Conservation (phyloP, 2,329 filamentous ascomycete species). For the Fusarium secorum region DNA sequence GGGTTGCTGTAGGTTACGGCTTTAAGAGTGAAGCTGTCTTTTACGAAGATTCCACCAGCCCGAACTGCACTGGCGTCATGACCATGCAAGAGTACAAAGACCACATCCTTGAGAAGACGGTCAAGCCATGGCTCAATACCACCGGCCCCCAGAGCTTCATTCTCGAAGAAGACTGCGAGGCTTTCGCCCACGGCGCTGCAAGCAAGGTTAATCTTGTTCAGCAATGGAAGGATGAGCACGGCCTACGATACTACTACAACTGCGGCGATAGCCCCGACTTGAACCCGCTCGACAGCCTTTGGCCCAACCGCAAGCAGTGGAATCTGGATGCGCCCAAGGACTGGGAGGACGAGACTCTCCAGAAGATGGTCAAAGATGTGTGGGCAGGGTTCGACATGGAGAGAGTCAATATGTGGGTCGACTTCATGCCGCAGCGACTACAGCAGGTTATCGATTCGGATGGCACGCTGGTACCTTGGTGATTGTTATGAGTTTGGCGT, state of each 20-base stretch:
- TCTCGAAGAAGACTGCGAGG: slow-evolving; percentile 48
- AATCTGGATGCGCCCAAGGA: slow-evolving; percentile 39
- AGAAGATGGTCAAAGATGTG: slow-evolving; percentile 43
- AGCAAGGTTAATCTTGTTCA: slow-evolving; percentile 49
- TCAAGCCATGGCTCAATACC: slow-evolving; percentile 46
- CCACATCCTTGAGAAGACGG: slow-evolving; percentile 45
- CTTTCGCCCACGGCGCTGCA: slow-evolving; percentile 47
- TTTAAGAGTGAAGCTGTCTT: slow-evolving; percentile 51
- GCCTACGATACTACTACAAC: slow-evolving; percentile 46
- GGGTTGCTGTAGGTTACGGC: slow-evolving; percentile 47
- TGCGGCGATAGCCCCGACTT: slow-evolving; percentile 51
- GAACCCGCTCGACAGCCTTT: slow-evolving; percentile 48
- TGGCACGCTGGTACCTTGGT: slow-evolving; percentile 47
- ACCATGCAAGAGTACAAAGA: slow-evolving; percentile 48
- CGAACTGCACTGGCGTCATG: slow-evolving; percentile 45
- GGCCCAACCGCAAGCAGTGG: slow-evolving; percentile 49
- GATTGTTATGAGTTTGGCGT: slow-evolving; percentile 24
- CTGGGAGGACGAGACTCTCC: slow-evolving; percentile 48
- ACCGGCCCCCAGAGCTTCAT: slow-evolving; percentile 40
- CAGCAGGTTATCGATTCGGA: slow-evolving; percentile 45
- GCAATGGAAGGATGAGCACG: slow-evolving; percentile 48
- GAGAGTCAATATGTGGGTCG: slow-evolving; percentile 49
- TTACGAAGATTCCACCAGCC: slow-evolving; percentile 48
- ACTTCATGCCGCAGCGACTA: slow-evolving; percentile 48
- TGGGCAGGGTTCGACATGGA: slow-evolving; percentile 45